These are phyloP conservation scores for Oryza meridionalis DNA, from an alignment of 176 grass and related monocot genomes.

Conservation along the genomic window DNA sequence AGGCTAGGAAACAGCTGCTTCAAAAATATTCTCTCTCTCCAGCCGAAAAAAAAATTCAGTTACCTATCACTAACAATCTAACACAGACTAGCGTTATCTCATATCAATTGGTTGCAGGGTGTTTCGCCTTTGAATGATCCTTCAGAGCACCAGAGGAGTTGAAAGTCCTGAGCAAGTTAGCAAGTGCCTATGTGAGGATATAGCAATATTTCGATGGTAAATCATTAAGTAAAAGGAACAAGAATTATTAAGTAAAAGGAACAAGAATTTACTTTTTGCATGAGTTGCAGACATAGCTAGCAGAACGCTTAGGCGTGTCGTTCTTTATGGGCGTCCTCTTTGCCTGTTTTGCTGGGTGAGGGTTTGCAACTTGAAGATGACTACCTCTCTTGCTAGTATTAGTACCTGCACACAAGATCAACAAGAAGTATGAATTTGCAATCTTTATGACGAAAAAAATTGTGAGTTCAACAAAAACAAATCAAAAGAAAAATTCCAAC, in stretches of 20 bases:
- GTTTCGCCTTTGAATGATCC: too few species aligned
- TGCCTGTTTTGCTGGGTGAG: constrained; percentile 58
- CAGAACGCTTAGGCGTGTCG: constrained; percentile 53
- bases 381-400: constrained; percentile 50
- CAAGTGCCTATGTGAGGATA: too few species aligned
- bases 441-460: neutral
- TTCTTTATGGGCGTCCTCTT: constrained; percentile 46
- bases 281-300: constrained; percentile 60
- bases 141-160: too few species aligned
- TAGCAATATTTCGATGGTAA: neutral
- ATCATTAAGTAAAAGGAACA: neutral
- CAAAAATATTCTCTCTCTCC: neutral
- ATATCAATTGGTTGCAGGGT: too few species aligned
- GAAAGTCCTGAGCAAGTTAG: too few species aligned
- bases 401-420: constrained; percentile 26
- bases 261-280: constrained; percentile 59
- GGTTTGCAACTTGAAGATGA: constrained; percentile 53
- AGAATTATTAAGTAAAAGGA: neutral
- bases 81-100: too few species aligned
- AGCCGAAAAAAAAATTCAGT: too few species aligned
- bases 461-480: neutral
- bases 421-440: constrained; percentile 17
- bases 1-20: neutral
- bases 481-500: constrained; percentile 13
- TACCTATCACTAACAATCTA: too few species aligned